A percentile compares a stretch with the other conserved stretches of the same genome.
phyloP scores from a whole-genome alignment of 306 rosid genomes.

The Cucurbita moschata region DNA sequence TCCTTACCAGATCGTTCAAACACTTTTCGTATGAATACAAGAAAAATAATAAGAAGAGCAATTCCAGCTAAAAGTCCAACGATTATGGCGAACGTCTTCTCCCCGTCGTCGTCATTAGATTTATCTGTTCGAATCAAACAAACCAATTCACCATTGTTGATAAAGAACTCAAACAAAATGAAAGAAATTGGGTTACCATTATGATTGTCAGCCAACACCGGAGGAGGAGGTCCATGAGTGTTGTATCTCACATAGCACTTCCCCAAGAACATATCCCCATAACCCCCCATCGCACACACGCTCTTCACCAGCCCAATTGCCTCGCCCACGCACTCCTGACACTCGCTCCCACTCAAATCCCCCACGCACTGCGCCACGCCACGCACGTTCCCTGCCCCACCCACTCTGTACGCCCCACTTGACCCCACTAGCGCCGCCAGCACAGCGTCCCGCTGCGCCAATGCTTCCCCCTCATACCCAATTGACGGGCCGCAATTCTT shows the following conservation, averaged over 20 bases:
- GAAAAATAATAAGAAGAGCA: slow-evolving; percentile 63
- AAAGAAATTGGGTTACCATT: not conserved
- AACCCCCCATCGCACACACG: not conserved
- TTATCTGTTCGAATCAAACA: slow-evolving; percentile 25
- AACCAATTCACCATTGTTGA: not conserved
- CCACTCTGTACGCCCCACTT: not conserved
- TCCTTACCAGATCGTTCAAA: slow-evolving; percentile 39
- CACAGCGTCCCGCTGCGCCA: slow-evolving; percentile 3
- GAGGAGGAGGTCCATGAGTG: not conserved
- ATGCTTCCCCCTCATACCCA: slow-evolving; percentile 14
- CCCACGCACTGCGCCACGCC: slow-evolving; percentile 6
- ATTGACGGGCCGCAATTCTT: slow-evolving; percentile 67
- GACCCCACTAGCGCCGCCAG: not conserved
- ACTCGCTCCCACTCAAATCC: slow-evolving; percentile 4
- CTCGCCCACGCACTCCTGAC: not conserved
- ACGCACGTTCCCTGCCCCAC: not conserved
- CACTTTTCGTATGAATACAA: slow-evolving; percentile 51
- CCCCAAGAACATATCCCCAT: not conserved
- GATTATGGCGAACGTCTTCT: slow-evolving; percentile 85
- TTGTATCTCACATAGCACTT: not conserved
- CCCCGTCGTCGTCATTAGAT: slow-evolving; percentile 34
- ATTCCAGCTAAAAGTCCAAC: slow-evolving; percentile 79
- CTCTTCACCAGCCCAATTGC: slow-evolving; percentile 4
- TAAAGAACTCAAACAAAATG: too few relatives aligned
- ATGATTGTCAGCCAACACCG: not conserved